Base-by-base conservation (phyloP, 495 filamentous ascomycete species). In the Hypoxylon trugodes region DNA sequence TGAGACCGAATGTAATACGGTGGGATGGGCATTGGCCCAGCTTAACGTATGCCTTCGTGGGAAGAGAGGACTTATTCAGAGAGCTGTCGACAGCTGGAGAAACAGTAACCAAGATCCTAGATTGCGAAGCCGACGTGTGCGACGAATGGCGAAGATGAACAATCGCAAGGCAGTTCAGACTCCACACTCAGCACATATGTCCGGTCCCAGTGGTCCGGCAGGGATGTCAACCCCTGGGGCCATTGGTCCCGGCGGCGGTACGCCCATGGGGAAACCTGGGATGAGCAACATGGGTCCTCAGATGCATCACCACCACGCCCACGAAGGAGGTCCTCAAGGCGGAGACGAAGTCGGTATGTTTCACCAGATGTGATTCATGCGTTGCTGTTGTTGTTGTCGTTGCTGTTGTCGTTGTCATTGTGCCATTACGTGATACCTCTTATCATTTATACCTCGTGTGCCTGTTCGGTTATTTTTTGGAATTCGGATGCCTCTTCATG, bases 51-150 rank as follows among this genome's bases (percentile, higher is more conserved):
- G 89, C 38, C 83, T 98, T 22, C 83, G 93, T 46, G 94, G 92
- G 46, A 98, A 98, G 77, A 86, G 95, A 45, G 95, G 95, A 6
- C 81, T 98, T 61, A 98, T 98, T 59, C 95, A 98, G 76, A 85
- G 95, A 43, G 95, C 95, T 15, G 95, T 98, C 26, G 95, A 98
- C 76, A 97, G 94, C 74, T 98, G 95, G 95, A 81, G 95, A 42
- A 98, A 98, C 76, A 98, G 96, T 82, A 98, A 98, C 75, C 92
- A 96, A 76, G 95, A 98, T 64, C 90, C 90, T 15, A 84, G 92
- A 60, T 77, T 98, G 68, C 86, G 95, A 69, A 97, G 93, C 76
- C 79, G 95, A 71, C 86, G 95, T 52, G 95, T 98, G 35, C 86
- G 96, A 53, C 84, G 95, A 51, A 93, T 95, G 91, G 93, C 93